Conservation (phyloP, 805 yeast species). For the Saccharomycopsis vini region DNA sequence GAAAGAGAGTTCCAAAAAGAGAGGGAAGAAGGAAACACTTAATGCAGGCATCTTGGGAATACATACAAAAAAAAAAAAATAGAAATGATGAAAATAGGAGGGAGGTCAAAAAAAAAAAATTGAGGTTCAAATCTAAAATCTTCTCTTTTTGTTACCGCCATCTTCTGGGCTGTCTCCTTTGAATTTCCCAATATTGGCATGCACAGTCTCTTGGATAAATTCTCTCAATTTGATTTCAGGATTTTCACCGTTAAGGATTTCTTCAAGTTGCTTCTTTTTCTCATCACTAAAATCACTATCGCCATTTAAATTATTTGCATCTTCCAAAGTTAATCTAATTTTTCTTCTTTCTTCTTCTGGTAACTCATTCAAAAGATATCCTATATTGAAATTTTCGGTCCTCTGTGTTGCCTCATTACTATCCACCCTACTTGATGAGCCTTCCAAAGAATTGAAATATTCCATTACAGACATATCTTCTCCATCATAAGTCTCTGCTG, state of each 20-base stretch:
- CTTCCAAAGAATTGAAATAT: slow-evolving; percentile 47
- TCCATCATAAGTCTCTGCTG: slow-evolving; percentile 56
- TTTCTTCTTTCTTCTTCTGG: slow-evolving; percentile 28
- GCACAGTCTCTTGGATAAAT: not conserved
- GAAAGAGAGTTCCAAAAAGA: no score
- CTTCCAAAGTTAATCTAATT: slow-evolving; percentile 50
- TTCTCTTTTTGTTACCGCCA: not conserved
- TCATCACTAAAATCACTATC: not conserved
- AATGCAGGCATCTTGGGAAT: no score
- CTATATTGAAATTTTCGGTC: not conserved
- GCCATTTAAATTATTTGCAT: slow-evolving; percentile 28
- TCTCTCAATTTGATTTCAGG: not conserved
- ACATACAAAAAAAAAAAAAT: not conserved
- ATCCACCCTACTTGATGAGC: not conserved
- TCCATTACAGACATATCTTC: slow-evolving; percentile 75
- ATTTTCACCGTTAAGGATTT: not conserved
- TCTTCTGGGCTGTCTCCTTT: not conserved
- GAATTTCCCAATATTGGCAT: slow-evolving; percentile 8
- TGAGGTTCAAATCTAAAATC: no score
- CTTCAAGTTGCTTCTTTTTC: not conserved
- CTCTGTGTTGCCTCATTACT: not conserved
- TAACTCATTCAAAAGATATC: not conserved
- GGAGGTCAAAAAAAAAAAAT: not conserved
- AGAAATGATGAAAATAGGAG: not conserved
- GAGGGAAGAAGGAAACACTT: no score